A percentile compares a stretch with the other conserved stretches of the same genome.
Conservation (phyloP, 1,284 basidiomycete genomes). For the Cutaneotrichosporon cutaneum region DNA sequence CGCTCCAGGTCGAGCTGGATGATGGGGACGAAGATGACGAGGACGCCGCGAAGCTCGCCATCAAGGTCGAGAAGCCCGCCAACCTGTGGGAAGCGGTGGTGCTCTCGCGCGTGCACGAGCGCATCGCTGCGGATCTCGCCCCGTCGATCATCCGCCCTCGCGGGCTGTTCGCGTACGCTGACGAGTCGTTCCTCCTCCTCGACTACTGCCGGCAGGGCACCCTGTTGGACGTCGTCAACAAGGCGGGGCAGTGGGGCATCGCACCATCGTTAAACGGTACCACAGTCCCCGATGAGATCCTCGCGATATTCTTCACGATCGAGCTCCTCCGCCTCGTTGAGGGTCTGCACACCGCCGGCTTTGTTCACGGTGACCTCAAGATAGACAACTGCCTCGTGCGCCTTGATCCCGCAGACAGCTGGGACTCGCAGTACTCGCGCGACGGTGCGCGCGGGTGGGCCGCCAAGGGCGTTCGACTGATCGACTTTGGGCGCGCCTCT, state of each 20-base stretch:
- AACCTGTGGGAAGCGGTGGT: conserved; percentile 93
- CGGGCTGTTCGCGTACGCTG: conserved; percentile 74
- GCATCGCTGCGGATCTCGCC: conserved; percentile 61
- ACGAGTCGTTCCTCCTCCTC: conserved; percentile 88
- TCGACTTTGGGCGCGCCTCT: conserved; percentile 94
- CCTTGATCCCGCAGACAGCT: conserved; percentile 73
- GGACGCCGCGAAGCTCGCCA: conserved; percentile 65
- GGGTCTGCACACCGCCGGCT: conserved; percentile 72
- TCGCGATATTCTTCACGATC: conserved; percentile 92
- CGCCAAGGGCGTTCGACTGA: conserved; percentile 82
- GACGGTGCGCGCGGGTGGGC: conserved; percentile 79
- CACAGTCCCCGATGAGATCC: conserved; percentile 74
- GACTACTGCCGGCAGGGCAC: conserved; percentile 89
- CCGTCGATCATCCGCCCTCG: conserved; percentile 71
- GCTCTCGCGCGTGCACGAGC: conserved; percentile 71
- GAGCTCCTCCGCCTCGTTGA: conserved; percentile 84
- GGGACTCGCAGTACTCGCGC: conserved; percentile 73
- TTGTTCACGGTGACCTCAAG: conserved; percentile 98
- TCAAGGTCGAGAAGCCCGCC: conserved; percentile 88
- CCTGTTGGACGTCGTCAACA: conserved; percentile 89
- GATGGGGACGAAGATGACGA: conserved; percentile 62
- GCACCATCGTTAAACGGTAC: conserved; percentile 39
- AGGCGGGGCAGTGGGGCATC: conserved; percentile 63
- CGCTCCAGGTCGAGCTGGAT: conserved; percentile 55
- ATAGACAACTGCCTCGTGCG: conserved; percentile 97